Conservation (phyloP, 2,329 filamentous ascomycete genomes). For the Cladobotryum mycophilum region DNA sequence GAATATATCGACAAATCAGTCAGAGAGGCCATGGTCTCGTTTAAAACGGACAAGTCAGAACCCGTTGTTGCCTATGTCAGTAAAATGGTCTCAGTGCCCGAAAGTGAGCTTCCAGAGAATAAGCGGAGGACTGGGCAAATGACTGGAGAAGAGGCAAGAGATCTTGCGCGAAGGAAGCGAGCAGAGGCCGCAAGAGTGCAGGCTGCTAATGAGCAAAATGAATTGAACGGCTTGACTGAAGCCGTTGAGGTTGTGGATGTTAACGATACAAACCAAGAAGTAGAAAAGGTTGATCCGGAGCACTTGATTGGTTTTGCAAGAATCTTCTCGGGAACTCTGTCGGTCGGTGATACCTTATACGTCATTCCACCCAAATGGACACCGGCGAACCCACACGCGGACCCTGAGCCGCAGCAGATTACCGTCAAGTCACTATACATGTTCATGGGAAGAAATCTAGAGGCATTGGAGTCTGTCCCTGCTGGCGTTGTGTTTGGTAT, state of each 20-base stretch:
- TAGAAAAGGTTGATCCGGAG: slow-evolving; percentile 64
- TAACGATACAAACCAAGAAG: slow-evolving; percentile 42
- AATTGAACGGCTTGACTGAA: slow-evolving; percentile 50
- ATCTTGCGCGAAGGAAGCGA: slow-evolving; percentile 80
- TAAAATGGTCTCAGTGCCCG: slow-evolving; percentile 94
- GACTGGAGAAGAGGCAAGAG: slow-evolving; percentile 82
- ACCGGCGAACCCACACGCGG: slow-evolving; percentile 65
- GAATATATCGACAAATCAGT: slow-evolving; percentile 62
- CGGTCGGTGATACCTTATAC: slow-evolving; percentile 84
- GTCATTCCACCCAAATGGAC: slow-evolving; percentile 91
- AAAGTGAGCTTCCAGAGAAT: slow-evolving; percentile 86
- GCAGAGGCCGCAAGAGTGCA: slow-evolving; percentile 81
- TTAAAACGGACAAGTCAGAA: slow-evolving; percentile 62
- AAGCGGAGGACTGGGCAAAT: slow-evolving; percentile 66
- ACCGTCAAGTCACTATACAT: slow-evolving; percentile 86
- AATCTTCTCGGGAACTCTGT: slow-evolving; percentile 84
- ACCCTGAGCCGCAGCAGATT: slow-evolving; percentile 72
- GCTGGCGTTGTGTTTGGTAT: slow-evolving; percentile 96
- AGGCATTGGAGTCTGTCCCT: slow-evolving; percentile 75
- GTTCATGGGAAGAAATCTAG: slow-evolving; percentile 87
- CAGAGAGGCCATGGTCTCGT: slow-evolving; percentile 74
- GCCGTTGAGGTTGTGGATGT: slow-evolving; percentile 57
- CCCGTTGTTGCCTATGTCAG: slow-evolving; percentile 93
- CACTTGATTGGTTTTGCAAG: slow-evolving; percentile 92
- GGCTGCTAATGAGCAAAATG: slow-evolving; percentile 45